Base-by-base conservation (phyloP, 352 stramenopile species). In the Phytopythium delawarense region DNA sequence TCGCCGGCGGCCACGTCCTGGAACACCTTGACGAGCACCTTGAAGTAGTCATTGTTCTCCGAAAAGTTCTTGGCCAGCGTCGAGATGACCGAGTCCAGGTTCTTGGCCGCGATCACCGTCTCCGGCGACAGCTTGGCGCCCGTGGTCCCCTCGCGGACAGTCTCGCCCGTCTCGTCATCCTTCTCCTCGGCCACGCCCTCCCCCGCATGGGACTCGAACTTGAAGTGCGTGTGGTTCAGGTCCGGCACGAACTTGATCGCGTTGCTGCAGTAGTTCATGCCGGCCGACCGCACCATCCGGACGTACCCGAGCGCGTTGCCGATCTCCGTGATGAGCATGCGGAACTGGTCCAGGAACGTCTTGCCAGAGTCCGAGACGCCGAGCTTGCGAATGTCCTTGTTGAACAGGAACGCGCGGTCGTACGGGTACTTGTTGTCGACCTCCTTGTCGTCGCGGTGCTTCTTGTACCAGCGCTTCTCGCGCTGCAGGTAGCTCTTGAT, bases 341-440 rank as follows among this genome's bases (percentile, higher is more conserved):
- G 81, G 62, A 97, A 97, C 57, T 95, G 85, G 65, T 97, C 90
- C 25, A 98, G 63, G 55, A 96, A 97, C 3, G 87, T 96, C 59
- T 90, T 88, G 3, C 87, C 89, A 16, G 84, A 84, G 66, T 96
- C 87, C 0, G 87, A 94, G 7, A 96, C 82, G 20, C 87, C 87
- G 25, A 96, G 62, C 52, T 96, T 92, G 42, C 87, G 82, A 39
- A 96, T 96, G 60, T 96, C 87, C 65, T 97, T 95, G 67, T 96
- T 92, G 70, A 98, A 98, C 60, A 91, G 82, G 66, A 96, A 93
- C 3, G 94, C 93, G 37, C 90, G 85, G 18, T 88, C 75, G 62
- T 94, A 98, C 15, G 94, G 95, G 64, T 98, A 98, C 63, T 93
- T 94, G 71, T 95, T 95, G 64, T 98, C 90, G 11, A 97, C 82